phyloP scores from a whole-genome alignment of 2,329 filamentous ascomycete genomes.

The Diplocarpon mali region DNA sequence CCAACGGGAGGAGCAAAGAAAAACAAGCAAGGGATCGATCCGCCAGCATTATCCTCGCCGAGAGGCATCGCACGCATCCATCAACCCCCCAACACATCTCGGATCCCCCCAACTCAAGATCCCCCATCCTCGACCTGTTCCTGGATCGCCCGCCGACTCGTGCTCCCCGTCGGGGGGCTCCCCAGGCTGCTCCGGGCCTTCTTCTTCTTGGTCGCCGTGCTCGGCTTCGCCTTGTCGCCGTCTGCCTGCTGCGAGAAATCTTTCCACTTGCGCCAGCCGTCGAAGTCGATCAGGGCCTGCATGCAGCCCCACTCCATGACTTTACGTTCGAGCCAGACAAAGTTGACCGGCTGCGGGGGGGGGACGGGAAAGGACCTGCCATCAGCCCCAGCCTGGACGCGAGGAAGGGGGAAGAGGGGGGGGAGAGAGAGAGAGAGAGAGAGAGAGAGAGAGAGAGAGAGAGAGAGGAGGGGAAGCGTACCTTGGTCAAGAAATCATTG shows the following conservation, averaged over 20 bases:
- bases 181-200: conserved; percentile 14
- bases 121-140: conserved; percentile 1
- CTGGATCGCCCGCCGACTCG: conserved; percentile 6
- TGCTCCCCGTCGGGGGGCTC: conserved; percentile 7
- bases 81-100: no score
- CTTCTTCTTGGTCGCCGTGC: conserved; percentile 16
- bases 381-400: conserved; percentile 1
- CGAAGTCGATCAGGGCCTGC: conserved; percentile 97
- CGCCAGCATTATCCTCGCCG: no score
- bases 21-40: no score
- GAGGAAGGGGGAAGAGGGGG: background rate
- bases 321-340: conserved; percentile 93
- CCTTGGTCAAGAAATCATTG: conserved; percentile 97
- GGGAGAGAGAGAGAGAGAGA: background rate
- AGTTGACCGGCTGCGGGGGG: conserved; percentile 72
- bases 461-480: conserved; percentile 32
- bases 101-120: no score
- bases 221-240: conserved; percentile 9
- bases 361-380: background rate
- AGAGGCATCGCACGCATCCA: no score
- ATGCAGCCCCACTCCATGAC: conserved; percentile 99
- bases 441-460: background rate
- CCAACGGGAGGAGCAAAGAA: no score
- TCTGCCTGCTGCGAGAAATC: conserved; percentile 45
- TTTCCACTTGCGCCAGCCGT: conserved; percentile 97